These are phyloP conservation scores for Aspergillus sp. DNA, from an alignment of 2,329 filamentous ascomycete species.

Conservation along the genomic window DNA sequence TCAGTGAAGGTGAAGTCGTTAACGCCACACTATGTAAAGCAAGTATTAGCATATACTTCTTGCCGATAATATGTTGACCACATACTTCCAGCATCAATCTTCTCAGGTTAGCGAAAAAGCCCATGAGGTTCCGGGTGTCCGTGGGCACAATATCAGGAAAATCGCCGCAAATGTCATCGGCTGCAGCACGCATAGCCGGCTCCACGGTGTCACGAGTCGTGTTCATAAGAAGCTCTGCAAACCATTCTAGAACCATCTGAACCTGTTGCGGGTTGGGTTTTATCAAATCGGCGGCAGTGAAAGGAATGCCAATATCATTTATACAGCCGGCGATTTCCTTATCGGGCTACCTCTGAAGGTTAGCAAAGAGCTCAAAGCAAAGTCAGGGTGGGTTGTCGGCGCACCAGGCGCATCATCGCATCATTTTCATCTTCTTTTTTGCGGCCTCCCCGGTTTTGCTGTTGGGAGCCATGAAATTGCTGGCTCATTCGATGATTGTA, in stretches of 20 bases:
- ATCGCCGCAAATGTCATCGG: conserved; percentile 83
- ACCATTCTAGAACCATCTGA: conserved; percentile 98
- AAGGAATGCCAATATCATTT: conserved; percentile 91
- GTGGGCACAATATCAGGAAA: conserved; percentile 80
- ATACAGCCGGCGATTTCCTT: conserved; percentile 94
- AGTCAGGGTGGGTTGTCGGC: conserved; percentile 17
- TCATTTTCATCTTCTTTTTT: conserved; percentile 63
- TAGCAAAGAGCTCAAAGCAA: background rate
- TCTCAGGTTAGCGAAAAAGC: conserved; percentile 85
- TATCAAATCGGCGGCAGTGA: conserved; percentile 82
- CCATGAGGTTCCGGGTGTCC: conserved; percentile 93
- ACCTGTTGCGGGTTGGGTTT: conserved; percentile 95
- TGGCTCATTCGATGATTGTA: conserved; percentile 59
- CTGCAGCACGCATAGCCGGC: conserved; percentile 90
- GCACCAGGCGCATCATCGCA: conserved; percentile 61
- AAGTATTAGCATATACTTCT: conserved; percentile 2
- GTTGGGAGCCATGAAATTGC: conserved; percentile 53
- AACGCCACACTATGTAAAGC: conserved; percentile 72
- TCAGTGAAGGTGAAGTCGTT: conserved; percentile 93
- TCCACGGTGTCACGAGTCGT: conserved; percentile 91
- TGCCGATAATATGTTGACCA: background rate
- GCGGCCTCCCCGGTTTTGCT: conserved; percentile 52
- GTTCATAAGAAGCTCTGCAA: conserved; percentile 92
- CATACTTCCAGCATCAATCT: conserved; percentile 71
- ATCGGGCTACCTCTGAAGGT: conserved; percentile 54